Percentiles rank a stretch among this genome's conserved stretches.
phyloP scores from a whole-genome alignment of 2,329 filamentous ascomycete species.

The Cladophialophora exuberans region DNA sequence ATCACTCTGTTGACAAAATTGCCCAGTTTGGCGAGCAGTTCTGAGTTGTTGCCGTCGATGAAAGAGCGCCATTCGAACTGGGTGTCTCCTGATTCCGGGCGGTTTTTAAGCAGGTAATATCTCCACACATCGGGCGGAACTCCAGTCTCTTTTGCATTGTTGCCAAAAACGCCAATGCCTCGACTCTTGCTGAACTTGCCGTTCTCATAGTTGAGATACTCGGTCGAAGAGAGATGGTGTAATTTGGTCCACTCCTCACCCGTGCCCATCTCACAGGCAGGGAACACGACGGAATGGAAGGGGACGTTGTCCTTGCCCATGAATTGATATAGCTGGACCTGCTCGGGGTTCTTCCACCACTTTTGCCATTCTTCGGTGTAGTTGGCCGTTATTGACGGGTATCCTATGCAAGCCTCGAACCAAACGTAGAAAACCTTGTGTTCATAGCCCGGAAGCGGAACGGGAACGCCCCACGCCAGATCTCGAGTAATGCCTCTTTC shows the following conservation, averaged over 20 bases:
- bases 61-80: constrained; percentile 90
- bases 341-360: constrained; percentile 90
- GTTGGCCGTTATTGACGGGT: constrained; percentile 90
- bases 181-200: constrained; percentile 94
- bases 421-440: constrained; percentile 88
- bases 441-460: constrained; percentile 64
- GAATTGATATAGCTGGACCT: constrained; percentile 90
- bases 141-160: constrained; percentile 83
- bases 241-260: constrained; percentile 86
- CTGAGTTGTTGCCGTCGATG: constrained; percentile 83
- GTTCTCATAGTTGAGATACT: constrained; percentile 85
- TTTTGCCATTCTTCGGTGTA: constrained; percentile 89
- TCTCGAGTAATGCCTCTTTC: constrained; percentile 89
- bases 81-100: constrained; percentile 82
- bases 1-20: constrained; percentile 75
- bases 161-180: constrained; percentile 88
- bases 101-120: constrained; percentile 83
- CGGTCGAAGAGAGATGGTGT: constrained; percentile 84
- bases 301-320: constrained; percentile 91
- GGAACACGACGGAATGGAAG: constrained; percentile 92
- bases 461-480: constrained; percentile 81
- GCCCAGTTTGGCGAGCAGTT: constrained; percentile 73
- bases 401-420: constrained; percentile 93
- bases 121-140: constrained; percentile 87
- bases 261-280: constrained; percentile 82